phyloP scores from a whole-genome alignment of 73 alveolate genomes.

The Stentor coeruleus region DNA sequence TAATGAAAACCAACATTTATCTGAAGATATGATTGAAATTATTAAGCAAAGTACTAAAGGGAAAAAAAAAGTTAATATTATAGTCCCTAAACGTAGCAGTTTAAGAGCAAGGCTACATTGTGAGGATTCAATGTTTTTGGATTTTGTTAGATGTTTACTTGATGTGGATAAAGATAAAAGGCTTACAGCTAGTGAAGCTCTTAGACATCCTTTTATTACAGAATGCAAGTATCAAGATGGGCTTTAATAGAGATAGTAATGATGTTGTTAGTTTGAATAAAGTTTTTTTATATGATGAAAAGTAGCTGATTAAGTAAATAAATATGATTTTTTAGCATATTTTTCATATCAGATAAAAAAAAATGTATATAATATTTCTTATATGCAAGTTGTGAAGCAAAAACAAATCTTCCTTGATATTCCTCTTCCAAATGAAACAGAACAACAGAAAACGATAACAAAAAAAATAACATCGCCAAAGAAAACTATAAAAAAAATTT shows the following conservation, averaged over 20 bases:
- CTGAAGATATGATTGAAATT: slow-evolving; percentile 35
- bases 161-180: slow-evolving; percentile 86
- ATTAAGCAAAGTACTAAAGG: slow-evolving; percentile 34
- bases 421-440: too few species aligned
- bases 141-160: slow-evolving; percentile 76
- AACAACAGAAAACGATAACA: too few species aligned
- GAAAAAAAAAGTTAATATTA: slow-evolving; percentile 64
- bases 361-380: too few species aligned
- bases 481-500: too few species aligned
- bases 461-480: too few species aligned
- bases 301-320: too few species aligned
- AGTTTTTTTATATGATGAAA: too few species aligned
- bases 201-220: slow-evolving; percentile 88
- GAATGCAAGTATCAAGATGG: slow-evolving; percentile 63
- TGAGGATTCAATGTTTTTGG: slow-evolving; percentile 74
- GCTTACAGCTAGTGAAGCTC: slow-evolving; percentile 86
- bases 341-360: too few species aligned
- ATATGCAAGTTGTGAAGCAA: too few species aligned
- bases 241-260: slow-evolving; percentile 1
- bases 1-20: slow-evolving; percentile 31
- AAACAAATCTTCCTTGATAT: too few species aligned
- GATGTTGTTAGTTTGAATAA: too few species aligned
- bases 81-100: slow-evolving; percentile 85
- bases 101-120: slow-evolving; percentile 76
- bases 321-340: too few species aligned